phyloP scores from a whole-genome alignment of 768 basidiomycete species.

The Auricularia heimuer region DNA sequence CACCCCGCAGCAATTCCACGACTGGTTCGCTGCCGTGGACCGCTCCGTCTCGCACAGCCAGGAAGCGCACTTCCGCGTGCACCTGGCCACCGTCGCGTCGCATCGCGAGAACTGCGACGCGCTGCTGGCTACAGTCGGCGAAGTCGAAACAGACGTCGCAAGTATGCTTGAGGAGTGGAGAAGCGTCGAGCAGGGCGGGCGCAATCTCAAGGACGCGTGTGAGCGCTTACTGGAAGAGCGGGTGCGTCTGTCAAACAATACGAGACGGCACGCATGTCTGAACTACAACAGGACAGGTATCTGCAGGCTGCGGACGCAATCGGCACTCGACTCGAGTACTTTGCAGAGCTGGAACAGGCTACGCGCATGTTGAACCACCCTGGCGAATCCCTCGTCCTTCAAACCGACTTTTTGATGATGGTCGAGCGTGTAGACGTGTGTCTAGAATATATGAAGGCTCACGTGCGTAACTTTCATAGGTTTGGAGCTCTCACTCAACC shows the following conservation, averaged over 20 bases:
- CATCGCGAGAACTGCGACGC: constrained; percentile 72
- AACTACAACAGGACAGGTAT: constrained; percentile 51
- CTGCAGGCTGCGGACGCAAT: constrained; percentile 78
- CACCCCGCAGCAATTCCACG: constrained; percentile 93
- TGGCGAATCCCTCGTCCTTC: constrained; percentile 82
- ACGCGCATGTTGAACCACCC: constrained; percentile 92
- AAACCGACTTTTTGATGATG: constrained; percentile 90
- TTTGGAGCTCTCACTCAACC: background rate
- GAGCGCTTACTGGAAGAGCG: constrained; percentile 84
- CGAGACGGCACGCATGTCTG: background rate
- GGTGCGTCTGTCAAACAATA: constrained; percentile 33
- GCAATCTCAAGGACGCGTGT: constrained; percentile 82
- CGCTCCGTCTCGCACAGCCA: constrained; percentile 87
- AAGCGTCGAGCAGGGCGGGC: constrained; percentile 88
- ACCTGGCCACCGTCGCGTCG: constrained; percentile 64
- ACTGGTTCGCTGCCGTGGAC: constrained; percentile 89
- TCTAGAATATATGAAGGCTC: constrained; percentile 77
- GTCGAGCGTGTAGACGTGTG: constrained; percentile 93
- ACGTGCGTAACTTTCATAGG: constrained; percentile 45
- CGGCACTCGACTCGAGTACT: constrained; percentile 74
- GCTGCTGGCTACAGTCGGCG: constrained; percentile 60
- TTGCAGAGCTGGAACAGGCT: constrained; percentile 87
- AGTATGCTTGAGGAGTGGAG: constrained; percentile 79
- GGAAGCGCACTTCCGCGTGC: constrained; percentile 83
- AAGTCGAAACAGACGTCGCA: constrained; percentile 63